These are phyloP conservation scores for Phialophora chinensis DNA, from an alignment of 2,329 filamentous ascomycete genomes.

Conservation along the genomic window DNA sequence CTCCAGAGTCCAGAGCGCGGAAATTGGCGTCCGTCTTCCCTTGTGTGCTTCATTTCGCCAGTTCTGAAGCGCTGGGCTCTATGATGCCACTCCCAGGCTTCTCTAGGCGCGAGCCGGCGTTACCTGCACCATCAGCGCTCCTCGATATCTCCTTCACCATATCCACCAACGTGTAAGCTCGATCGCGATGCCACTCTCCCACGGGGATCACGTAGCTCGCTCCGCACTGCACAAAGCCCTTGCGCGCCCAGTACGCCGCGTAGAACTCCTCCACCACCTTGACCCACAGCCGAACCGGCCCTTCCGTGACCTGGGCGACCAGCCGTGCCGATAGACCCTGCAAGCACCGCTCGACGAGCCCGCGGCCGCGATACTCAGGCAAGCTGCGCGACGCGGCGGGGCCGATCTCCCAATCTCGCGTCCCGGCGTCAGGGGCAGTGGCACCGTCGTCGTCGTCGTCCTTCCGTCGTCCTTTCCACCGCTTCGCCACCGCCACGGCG, in stretches of 20 bases:
- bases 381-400: conserved; percentile 17
- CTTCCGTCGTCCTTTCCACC: conserved; percentile 18
- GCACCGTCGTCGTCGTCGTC: conserved; percentile 1
- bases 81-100: conserved; percentile 7
- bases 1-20: conserved; percentile 12
- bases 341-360: conserved; percentile 15
- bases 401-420: conserved; percentile 17
- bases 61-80: conserved; percentile 17
- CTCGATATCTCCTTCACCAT: conserved; percentile 20
- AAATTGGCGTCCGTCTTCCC: conserved; percentile 12
- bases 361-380: conserved; percentile 14
- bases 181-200: conserved; percentile 17
- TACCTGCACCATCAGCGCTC: conserved; percentile 7
- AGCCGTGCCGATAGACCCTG: conserved; percentile 17
- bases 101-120: conserved; percentile 13
- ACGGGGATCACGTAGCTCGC: conserved; percentile 14
- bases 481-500: conserved; percentile 12
- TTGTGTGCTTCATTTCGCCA: conserved; percentile 13
- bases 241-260: conserved; percentile 16
- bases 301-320: conserved; percentile 9
- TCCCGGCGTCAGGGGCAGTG: conserved; percentile 9
- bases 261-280: conserved; percentile 17
- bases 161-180: conserved; percentile 18
- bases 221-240: conserved; percentile 16
- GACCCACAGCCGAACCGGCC: conserved; percentile 17